phyloP scores from a whole-genome alignment of 108 stramenopile species.

The Skeletonema tropicum region DNA sequence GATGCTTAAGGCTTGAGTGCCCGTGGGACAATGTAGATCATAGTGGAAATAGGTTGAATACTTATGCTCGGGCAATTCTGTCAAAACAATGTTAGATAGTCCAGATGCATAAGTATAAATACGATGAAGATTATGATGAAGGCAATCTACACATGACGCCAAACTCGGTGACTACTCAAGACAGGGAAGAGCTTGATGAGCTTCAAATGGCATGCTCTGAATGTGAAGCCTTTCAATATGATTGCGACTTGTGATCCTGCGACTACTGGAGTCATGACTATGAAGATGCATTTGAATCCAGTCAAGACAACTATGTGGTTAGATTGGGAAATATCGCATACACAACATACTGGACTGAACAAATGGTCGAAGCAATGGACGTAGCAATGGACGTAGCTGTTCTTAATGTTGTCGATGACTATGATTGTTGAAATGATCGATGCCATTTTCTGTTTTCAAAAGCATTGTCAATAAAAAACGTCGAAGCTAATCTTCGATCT shows the following conservation, averaged over 20 bases:
- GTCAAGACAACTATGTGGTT: not conserved
- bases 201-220: conserved; percentile 25
- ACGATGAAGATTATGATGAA: conserved; percentile 34
- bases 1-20: not conserved
- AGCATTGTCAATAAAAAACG: too few relatives aligned
- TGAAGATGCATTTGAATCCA: not conserved
- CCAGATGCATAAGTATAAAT: not conserved
- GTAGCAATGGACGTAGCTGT: not conserved
- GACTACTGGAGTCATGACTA: not conserved
- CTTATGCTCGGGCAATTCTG: not conserved
- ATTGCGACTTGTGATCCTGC: not conserved
- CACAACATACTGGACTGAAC: not conserved
- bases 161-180: conserved; percentile 31
- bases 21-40: not conserved
- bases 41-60: conserved; percentile 7
- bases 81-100: not conserved
- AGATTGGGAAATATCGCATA: conserved; percentile 32
- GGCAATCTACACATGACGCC: conserved; percentile 34
- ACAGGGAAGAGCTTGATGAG: conserved; percentile 23
- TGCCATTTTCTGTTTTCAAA: too few relatives aligned
- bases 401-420: conserved; percentile 9
- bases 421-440: conserved; percentile 6
- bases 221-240: conserved; percentile 2
- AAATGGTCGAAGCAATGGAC: too few relatives aligned
- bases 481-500: too few relatives aligned